phyloP scores from a whole-genome alignment of 345 rosid genomes.

The Combretum micranthum region DNA sequence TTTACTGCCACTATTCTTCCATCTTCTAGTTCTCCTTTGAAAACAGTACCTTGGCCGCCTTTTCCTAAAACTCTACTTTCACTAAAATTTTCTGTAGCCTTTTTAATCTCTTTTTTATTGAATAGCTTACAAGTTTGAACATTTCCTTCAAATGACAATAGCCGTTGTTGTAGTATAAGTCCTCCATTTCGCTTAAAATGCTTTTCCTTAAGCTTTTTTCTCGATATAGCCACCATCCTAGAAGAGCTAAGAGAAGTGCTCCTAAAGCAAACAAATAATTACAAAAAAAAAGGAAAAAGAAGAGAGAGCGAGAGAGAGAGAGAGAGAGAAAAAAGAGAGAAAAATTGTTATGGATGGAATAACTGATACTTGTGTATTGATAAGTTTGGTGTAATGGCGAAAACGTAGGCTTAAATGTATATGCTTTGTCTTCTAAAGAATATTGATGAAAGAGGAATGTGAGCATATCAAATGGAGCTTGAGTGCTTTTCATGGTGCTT shows the following conservation, averaged over 20 bases:
- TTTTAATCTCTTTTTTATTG: neutral
- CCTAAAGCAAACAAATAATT: neutral
- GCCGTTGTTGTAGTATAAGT: neutral
- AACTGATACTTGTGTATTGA: no score
- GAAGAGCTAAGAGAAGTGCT: neutral
- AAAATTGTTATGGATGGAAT: no score
- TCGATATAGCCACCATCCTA: neutral
- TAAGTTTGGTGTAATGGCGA: no score
- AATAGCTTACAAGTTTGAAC: neutral
- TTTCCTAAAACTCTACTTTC: neutral
- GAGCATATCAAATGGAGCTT: no score
- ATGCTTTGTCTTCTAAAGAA: no score
- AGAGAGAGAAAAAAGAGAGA: no score
- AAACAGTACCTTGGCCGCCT: slow-evolving; percentile 1
- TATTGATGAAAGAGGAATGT: no score
- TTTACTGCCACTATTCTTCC: neutral
- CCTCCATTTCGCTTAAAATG: slow-evolving; percentile 1
- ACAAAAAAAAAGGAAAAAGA: neutral
- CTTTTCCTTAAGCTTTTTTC: neutral
- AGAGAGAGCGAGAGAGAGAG: no score
- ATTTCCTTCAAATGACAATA: neutral
- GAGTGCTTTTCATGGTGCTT: no score
- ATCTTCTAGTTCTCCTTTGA: neutral
- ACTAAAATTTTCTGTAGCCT: neutral
- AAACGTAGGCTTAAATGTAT: no score